phyloP scores from a whole-genome alignment of 208 protist genomes.

The Zelonia costaricensis region DNA sequence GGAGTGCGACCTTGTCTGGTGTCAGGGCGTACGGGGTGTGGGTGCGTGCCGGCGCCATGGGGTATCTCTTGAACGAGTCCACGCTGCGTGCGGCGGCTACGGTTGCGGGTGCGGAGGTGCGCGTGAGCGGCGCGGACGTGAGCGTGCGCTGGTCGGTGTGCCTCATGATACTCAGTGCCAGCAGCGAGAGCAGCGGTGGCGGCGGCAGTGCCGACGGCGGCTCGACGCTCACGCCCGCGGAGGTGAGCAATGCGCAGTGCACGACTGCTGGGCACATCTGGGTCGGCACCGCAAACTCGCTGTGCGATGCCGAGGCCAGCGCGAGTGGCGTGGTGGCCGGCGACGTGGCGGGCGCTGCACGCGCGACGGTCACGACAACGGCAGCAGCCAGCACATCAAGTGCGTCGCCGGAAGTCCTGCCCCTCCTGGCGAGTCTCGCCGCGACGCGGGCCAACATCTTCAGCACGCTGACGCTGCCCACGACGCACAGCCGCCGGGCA shows the following conservation, averaged over 20 bases:
- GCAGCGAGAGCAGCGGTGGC: too few relatives aligned
- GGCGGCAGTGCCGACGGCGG: too few relatives aligned
- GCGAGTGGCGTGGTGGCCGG: neutral
- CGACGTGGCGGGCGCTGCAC: neutral
- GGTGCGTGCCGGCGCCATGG: conserved; percentile 5
- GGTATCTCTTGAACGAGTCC: conserved; percentile 21
- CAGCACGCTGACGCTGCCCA: neutral
- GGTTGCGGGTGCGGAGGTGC: neutral
- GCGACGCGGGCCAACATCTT: conserved; percentile 12
- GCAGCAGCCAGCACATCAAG: neutral
- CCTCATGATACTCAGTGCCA: neutral
- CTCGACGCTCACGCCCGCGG: too few relatives aligned
- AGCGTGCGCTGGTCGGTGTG: neutral
- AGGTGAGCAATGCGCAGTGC: conserved; percentile 3
- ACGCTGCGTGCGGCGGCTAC: conserved; percentile 1
- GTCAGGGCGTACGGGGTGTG: conserved; percentile 3
- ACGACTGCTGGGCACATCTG: conserved; percentile 11
- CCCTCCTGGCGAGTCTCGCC: conserved; percentile 8
- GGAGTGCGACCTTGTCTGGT: neutral
- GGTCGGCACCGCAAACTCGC: conserved; percentile 1
- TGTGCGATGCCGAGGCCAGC: conserved; percentile 1
- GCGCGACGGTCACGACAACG: neutral
- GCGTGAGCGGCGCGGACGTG: neutral
- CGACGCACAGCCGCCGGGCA: neutral
- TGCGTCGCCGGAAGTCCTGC: too few relatives aligned